Base-by-base conservation (phyloP, 768 basidiomycete genomes). In the Arthromyces matolae region DNA sequence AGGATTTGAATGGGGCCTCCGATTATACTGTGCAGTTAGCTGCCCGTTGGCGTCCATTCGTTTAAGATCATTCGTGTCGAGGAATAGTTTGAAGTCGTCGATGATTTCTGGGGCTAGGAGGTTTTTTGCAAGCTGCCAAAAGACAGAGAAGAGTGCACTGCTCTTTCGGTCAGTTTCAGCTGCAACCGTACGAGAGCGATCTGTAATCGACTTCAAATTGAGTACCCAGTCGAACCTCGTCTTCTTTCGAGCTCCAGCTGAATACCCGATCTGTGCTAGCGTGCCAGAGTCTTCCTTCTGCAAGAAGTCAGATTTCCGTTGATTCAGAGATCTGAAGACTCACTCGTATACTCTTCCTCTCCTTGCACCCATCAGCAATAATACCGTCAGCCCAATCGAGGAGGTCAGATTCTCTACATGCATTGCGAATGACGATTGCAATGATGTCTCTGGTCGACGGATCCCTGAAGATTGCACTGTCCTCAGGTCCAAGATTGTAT, bases 261-360 rank as follows among this genome's bases (percentile, higher is more conserved):
- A 56, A 31, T 51, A 60, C 5, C 59, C 54, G 3, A 52, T 42
- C 24, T 49, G 46, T 1, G 45, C 32, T 3, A 56, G 41, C 8
- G 29, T 42, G 4, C 59, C 52, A 14, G 53, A 29, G 42, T 58
- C 59, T 25, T 58, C 55, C 7, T 52, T 38, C 53, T 59, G 27
- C n/a, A n/a, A n/a, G n/a, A n/a, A n/a, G n/a, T n/a, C n/a, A n/a
- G n/a, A n/a, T n/a, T n/a, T n/a, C n/a, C n/a, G n/a, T n/a, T n/a
- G n/a, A n/a, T n/a, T n/a, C n/a, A n/a, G n/a, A n/a, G n/a, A n/a
- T n/a, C n/a, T n/a, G n/a, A n/a, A n/a, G n/a, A n/a, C n/a, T n/a
- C n/a, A n/a, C n/a, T n/a, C n/a, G n/a, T n/a, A n/a, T n/a, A n/a
- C n/a, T n/a, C n/a, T n/a, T n/a, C n/a, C n/a, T n/a, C n/a, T n/a